Evolutionary conservation across 352 stramenopile genomes (phyloP).

Genomic region (Phytophthora hybrid): DNA sequence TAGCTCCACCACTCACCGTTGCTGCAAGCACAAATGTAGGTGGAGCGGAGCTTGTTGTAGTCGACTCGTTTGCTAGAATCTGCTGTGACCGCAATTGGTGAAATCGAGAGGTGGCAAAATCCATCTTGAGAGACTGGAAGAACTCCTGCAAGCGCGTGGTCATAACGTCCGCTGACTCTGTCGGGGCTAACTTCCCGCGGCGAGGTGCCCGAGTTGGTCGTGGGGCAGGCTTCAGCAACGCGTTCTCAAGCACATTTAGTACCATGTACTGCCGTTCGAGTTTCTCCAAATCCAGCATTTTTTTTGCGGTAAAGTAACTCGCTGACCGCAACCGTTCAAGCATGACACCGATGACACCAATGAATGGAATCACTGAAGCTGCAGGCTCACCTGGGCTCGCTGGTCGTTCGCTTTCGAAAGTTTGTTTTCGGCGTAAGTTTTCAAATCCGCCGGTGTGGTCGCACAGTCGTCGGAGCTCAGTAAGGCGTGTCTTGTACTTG

Average conservation of each 20-base stretch:
- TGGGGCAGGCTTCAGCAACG: conserved; percentile 43
- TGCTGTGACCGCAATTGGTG: conserved; percentile 67
- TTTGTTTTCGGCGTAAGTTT: conserved; percentile 69
- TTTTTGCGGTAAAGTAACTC: conserved; percentile 54
- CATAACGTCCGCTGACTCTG: conserved; percentile 26
- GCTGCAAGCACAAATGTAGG: conserved; percentile 24
- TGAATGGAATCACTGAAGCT: conserved; percentile 69
- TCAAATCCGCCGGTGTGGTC: conserved; percentile 80
- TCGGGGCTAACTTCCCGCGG: conserved; percentile 29
- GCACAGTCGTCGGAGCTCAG: conserved; percentile 68
- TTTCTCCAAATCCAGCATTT: conserved; percentile 63
- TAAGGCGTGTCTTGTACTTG: conserved; percentile 73
- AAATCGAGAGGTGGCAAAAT: conserved; percentile 51
- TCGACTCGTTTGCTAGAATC: conserved; percentile 50
- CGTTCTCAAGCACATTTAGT: conserved; percentile 59
- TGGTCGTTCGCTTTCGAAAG: conserved; percentile 38
- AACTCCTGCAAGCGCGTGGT: conserved; percentile 42
- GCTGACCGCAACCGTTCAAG: conserved; percentile 65
- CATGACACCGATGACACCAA: conserved; percentile 75
- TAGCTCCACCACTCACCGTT: conserved; percentile 18
- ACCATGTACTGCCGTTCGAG: conserved; percentile 67
- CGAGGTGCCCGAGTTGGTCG: conserved; percentile 22
- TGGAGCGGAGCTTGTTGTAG: conserved; percentile 19
- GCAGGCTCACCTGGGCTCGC: conserved; percentile 25
- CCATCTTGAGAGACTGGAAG: conserved; percentile 47